Conservation (phyloP, 2,329 filamentous ascomycete species). For the Mariannaea elegans region DNA sequence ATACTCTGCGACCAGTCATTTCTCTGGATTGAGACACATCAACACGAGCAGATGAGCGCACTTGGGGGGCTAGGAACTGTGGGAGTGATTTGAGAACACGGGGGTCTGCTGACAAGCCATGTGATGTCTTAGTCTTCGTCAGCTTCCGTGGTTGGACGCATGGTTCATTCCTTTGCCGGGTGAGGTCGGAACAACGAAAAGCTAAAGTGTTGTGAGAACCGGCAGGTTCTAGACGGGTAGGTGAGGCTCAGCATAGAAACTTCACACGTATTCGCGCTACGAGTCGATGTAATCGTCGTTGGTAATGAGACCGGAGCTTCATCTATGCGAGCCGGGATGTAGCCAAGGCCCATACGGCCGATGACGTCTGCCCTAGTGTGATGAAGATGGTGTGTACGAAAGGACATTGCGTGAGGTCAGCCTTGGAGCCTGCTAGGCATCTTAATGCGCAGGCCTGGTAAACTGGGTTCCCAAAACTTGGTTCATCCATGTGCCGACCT, state of each 20-base stretch:
- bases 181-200: conserved; percentile 8
- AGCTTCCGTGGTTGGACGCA: conserved; percentile 12
- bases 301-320: too few relatives aligned
- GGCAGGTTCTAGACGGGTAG: too few relatives aligned
- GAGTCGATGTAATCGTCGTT: too few relatives aligned
- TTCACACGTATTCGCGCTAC: too few relatives aligned
- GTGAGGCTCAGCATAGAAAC: too few relatives aligned
- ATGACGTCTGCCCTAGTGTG: too few relatives aligned
- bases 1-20: conserved; percentile 25
- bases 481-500: conserved; percentile 45
- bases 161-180: conserved; percentile 24
- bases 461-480: conserved; percentile 43
- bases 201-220: conserved; percentile 8
- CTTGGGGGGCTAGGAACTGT: too few relatives aligned
- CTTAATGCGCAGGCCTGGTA: conserved; percentile 33
- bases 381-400: conserved; percentile 33
- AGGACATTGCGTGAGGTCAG: conserved; percentile 18
- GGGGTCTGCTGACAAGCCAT: conserved; percentile 42
- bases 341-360: too few relatives aligned
- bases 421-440: conserved; percentile 21
- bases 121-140: conserved; percentile 31
- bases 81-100: conserved; percentile 29
- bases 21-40: conserved; percentile 23
- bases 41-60: conserved; percentile 24
- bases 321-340: too few relatives aligned